Conservation (phyloP, 805 yeast species). For the Metschnikowia noctiluminum region DNA sequence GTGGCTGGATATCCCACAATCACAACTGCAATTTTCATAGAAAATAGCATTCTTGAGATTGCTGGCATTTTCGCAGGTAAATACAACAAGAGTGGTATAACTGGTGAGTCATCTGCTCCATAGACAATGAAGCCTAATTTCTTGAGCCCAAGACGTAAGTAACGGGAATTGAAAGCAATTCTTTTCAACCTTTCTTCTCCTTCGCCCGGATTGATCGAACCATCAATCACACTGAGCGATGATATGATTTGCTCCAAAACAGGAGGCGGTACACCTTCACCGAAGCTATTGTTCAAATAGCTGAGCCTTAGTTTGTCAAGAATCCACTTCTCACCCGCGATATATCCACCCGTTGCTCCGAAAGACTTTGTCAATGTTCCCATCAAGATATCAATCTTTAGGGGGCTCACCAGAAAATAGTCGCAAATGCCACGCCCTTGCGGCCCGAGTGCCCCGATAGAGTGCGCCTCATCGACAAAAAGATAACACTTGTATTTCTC, state of each 20-base stretch:
- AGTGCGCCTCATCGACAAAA: conserved; percentile 96
- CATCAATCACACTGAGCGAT: conserved; percentile 73
- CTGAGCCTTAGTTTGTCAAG: conserved; percentile 74
- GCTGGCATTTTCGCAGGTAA: conserved; percentile 95
- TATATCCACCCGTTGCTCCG: conserved; percentile 98
- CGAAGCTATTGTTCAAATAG: conserved; percentile 68
- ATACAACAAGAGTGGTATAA: conserved; percentile 81
- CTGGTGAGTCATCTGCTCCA: conserved; percentile 97
- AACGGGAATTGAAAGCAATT: conserved; percentile 93
- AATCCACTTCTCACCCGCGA: conserved; percentile 69
- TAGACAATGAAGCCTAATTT: conserved; percentile 90
- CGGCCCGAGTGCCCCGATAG: conserved; percentile 98
- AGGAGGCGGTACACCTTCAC: conserved; percentile 89
- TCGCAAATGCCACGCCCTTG: conserved; percentile 94
- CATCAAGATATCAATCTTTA: conserved; percentile 82
- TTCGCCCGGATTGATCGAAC: conserved; percentile 86
- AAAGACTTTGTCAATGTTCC: conserved; percentile 97
- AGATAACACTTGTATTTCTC: conserved; percentile 84
- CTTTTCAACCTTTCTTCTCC: conserved; percentile 88
- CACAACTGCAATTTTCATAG: conserved; percentile 84
- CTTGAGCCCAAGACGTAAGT: conserved; percentile 84
- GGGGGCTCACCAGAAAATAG: conserved; percentile 77
- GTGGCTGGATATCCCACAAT: conserved; percentile 98
- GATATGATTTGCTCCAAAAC: conserved; percentile 85
- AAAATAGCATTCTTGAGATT: conserved; percentile 76